These are phyloP conservation scores for Taphrina betulina DNA, from an alignment of 1,139 yeast species.

Conservation along the genomic window DNA sequence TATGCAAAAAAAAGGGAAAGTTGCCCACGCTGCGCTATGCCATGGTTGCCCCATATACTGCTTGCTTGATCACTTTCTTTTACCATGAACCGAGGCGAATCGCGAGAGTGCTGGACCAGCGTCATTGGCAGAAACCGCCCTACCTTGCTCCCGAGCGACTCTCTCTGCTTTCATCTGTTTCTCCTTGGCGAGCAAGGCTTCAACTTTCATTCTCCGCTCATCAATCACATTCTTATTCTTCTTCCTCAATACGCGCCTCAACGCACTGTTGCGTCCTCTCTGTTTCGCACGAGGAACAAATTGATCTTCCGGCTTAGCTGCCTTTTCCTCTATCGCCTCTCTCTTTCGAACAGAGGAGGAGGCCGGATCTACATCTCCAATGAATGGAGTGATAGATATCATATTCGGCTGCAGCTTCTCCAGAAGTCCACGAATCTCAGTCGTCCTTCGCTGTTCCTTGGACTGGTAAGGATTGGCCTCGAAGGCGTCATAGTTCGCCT, in stretches of 20 bases:
- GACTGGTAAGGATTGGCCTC: constrained; percentile 92
- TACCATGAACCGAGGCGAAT: constrained; percentile 38
- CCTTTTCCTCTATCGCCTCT: constrained; percentile 42
- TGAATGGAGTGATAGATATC: constrained; percentile 84
- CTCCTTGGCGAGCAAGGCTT: constrained; percentile 70
- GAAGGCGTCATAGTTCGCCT: constrained; percentile 92
- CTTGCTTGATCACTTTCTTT: constrained; percentile 1
- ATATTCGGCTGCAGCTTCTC: constrained; percentile 91
- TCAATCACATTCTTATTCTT: constrained; percentile 83
- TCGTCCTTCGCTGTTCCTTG: constrained; percentile 88
- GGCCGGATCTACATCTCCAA: constrained; percentile 79
- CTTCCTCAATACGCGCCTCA: constrained; percentile 78
- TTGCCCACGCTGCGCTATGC: constrained; percentile 1
- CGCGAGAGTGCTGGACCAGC: constrained; percentile 44
- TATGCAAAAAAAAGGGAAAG: not conserved
- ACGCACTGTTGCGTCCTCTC: constrained; percentile 76
- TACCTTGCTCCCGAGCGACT: constrained; percentile 52
- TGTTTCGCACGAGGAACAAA: constrained; percentile 49
- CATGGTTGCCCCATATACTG: not conserved
- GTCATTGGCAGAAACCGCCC: constrained; percentile 38
- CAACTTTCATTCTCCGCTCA: constrained; percentile 80
- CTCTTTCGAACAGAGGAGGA: constrained; percentile 50
- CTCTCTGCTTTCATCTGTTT: constrained; percentile 66
- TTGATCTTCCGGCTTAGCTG: constrained; percentile 47
- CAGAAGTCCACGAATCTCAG: constrained; percentile 79